These are phyloP conservation scores for Scolecobasidium constrictum DNA, from an alignment of 2,329 filamentous ascomycete genomes.

Conservation along the genomic window DNA sequence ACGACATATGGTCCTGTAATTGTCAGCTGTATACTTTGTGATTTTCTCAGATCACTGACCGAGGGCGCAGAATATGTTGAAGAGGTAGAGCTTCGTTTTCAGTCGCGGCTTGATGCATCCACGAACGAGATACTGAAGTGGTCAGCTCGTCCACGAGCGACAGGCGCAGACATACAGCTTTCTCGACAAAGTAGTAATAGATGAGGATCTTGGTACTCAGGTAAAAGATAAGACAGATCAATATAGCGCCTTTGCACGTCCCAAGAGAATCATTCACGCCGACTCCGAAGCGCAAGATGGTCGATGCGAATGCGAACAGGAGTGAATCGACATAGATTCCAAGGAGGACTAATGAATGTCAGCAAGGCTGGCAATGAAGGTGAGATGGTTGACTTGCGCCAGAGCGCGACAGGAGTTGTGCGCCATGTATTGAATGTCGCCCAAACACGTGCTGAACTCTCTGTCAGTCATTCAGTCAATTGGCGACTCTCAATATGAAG, in stretches of 20 bases:
- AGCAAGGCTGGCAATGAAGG: neutral
- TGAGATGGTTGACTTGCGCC: neutral
- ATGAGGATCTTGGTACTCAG: conserved; percentile 55
- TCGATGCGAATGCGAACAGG: conserved; percentile 47
- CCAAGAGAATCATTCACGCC: conserved; percentile 41
- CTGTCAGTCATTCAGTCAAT: too few relatives aligned
- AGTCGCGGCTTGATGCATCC: conserved; percentile 40
- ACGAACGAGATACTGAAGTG: conserved; percentile 44
- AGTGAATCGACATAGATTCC: conserved; percentile 51
- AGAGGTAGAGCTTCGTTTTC: conserved; percentile 47
- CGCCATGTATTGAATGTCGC: neutral
- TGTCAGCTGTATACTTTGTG: too few relatives aligned
- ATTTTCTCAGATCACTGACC: conserved; percentile 26
- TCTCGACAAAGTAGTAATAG: conserved; percentile 56
- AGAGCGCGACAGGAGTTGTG: neutral
- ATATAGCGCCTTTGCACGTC: conserved; percentile 47
- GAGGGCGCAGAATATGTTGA: conserved; percentile 51
- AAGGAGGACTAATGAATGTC: conserved; percentile 40
- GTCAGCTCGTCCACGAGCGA: neutral
- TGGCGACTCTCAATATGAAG: too few relatives aligned
- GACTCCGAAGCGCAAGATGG: conserved; percentile 45
- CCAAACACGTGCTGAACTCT: neutral
- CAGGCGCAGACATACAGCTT: conserved; percentile 37
- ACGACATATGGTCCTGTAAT: conserved; percentile 17
- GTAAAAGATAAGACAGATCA: conserved; percentile 52